phyloP scores from a whole-genome alignment of 306 rosid species.

The Cucurbita ficifolia region DNA sequence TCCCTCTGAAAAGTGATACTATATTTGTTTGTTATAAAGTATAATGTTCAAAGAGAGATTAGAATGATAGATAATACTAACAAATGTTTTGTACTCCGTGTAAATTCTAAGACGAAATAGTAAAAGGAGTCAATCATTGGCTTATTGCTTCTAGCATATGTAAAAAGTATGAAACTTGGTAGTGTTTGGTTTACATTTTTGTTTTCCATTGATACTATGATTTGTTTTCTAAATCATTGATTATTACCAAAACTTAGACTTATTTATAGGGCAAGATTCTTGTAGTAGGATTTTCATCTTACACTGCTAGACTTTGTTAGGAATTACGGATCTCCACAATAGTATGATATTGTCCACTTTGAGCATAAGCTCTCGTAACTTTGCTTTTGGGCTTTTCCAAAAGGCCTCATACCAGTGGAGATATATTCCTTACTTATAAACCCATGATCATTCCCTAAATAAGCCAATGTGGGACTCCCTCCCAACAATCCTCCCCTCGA shows the following conservation, averaged over 20 bases:
- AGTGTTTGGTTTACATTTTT: neutral
- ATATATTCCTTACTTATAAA: no score
- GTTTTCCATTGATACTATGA: neutral
- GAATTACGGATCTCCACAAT: no score
- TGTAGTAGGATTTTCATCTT: neutral
- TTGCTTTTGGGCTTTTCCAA: no score
- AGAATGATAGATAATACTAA: neutral
- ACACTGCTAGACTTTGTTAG: no score
- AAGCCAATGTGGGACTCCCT: no score
- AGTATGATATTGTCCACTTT: no score
- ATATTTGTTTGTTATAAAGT: neutral
- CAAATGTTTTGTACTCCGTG: neutral
- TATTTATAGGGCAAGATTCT: neutral
- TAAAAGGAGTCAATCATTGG: neutral
- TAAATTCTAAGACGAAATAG: neutral
- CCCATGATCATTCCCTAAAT: no score
- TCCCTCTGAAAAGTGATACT: conserved; percentile 34
- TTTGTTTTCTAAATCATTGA: neutral
- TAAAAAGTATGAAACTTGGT: neutral
- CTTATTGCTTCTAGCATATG: neutral
- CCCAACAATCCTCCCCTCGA: no score
- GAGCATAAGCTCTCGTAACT: no score
- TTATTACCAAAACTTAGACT: neutral
- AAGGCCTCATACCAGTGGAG: no score
- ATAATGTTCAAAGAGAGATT: neutral